Conservation (phyloP, 2,329 filamentous ascomycete species). For the Claviceps paspali region DNA sequence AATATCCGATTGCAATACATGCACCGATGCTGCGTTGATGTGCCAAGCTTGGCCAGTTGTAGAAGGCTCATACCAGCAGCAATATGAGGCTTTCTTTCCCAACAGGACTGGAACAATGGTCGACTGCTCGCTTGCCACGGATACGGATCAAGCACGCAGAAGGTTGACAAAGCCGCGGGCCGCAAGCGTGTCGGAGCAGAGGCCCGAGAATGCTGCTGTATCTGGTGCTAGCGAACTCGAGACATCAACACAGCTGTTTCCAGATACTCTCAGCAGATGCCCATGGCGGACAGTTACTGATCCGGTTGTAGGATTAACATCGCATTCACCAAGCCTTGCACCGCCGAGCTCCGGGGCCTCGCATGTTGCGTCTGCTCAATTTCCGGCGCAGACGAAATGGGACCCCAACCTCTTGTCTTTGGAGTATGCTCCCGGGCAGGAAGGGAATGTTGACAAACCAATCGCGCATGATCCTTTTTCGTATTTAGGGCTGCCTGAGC, state of each 20-base stretch:
- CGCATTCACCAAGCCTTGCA: not conserved
- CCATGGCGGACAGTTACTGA: not conserved
- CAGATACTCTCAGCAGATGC: not conserved
- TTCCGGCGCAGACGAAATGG: not conserved
- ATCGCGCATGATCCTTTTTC: not conserved
- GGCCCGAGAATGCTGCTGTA: not conserved
- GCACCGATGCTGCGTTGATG: slow-evolving; percentile 3
- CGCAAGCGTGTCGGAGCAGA: not conserved
- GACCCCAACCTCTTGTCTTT: not conserved
- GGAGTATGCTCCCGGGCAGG: not conserved
- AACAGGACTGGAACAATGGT: not conserved
- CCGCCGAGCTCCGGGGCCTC: not conserved
- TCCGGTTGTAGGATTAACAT: not conserved
- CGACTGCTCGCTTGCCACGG: not conserved
- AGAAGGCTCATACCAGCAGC: slow-evolving; percentile 5
- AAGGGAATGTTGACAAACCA: not conserved
- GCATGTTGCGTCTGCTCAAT: not conserved
- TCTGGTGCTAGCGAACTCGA: not conserved
- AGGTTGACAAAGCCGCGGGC: not conserved
- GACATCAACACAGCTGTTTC: not conserved
- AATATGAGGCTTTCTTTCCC: slow-evolving; percentile 1
- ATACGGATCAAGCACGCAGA: not conserved
- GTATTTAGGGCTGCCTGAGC: not conserved
- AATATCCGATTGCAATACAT: slow-evolving; percentile 7
- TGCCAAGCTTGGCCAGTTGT: slow-evolving; percentile 6